Evolutionary conservation across 176 grass and related monocot species (phyloP), one percentile per base, ranked within the genome.

Genomic region (Rhynchospora pubera): DNA sequence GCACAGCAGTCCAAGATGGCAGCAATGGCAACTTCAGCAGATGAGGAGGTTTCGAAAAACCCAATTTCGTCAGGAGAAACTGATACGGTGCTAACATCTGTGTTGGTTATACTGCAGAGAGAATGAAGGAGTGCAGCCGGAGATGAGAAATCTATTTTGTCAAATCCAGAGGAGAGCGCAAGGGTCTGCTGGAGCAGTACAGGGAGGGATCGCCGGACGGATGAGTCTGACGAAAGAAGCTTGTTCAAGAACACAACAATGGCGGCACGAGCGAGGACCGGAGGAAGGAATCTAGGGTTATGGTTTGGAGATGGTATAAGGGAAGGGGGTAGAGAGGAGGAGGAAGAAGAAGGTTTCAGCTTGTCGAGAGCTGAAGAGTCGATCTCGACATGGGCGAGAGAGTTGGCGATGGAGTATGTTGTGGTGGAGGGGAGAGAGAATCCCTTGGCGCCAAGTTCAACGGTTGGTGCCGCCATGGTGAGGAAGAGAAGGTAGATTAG

Each of bases 1-100:
- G 89, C 87, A 85, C 96, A 99, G 84, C 91, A 95, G 80, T 95
- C 96, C 57, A 99, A 63, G 9, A 94, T 50, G 4, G 92, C 92
- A 9, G 85, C 88, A 50, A 93, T 80, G 9, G 84, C 91, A 63
- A 89, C 77, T 43, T 85, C 53, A 3, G 68, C 83, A 1, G 92
- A 86, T 10, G 85, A 91, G 16, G 96, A 94, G 1, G 85, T 84
- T 24, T 91, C 87, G 5, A 87, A 88, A 44, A 99, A 66, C 0
- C 81, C 47, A 18, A 85, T 87, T 82, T 99, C 96, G 21, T 95
- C 89, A 24, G 86, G 83, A 61, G 81, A 86, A 18, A 72, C 66
- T 56, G 32, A 65, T 16, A 83, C 34, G 1, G 81, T 59, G 18
- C 74, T 70, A 39, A 79, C 4, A 5, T 89, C 78, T n/a, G 26